Evolutionary conservation across 441 rosid genomes (phyloP).

Genomic region (Brassica balearica): DNA sequence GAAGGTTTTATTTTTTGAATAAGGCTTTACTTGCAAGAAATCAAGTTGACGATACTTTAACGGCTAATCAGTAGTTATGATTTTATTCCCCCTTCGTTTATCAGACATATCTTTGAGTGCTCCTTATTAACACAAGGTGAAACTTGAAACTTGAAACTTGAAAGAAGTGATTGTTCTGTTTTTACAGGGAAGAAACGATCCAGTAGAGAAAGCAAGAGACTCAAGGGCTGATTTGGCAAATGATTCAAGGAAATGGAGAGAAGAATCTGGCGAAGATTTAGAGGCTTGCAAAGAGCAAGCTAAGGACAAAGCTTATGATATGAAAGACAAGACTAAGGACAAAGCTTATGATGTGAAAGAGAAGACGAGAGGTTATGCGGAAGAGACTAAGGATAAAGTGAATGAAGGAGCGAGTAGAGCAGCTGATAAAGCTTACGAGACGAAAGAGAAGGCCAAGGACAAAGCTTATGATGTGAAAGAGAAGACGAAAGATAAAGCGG

Average conservation of each 20-base stretch:
- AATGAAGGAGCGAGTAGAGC: no score
- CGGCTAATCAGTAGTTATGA: no score
- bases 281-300: constrained; percentile 35
- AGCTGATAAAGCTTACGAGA: not conserved
- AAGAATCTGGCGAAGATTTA: constrained; percentile 41
- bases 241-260: constrained; percentile 46
- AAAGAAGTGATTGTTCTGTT: not conserved
- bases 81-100: not conserved
- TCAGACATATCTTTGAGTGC: no score
- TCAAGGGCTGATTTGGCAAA: constrained; percentile 47
- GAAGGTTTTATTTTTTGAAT: no score
- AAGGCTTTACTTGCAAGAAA: no score
- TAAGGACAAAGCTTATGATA: constrained; percentile 35
- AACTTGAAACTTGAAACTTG: not conserved
- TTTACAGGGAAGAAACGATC: constrained; percentile 49
- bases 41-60: no score
- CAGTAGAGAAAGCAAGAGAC: constrained; percentile 51
- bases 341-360: constrained; percentile 14
- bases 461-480: constrained; percentile 27
- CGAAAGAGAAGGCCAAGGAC: constrained; percentile 15
- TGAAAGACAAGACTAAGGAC: constrained; percentile 35
- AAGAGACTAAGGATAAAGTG: not conserved
- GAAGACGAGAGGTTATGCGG: not conserved
- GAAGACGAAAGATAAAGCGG: not conserved
- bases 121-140: no score